phyloP scores from a whole-genome alignment of 441 rosid species.

The Adansonia gregorii region DNA sequence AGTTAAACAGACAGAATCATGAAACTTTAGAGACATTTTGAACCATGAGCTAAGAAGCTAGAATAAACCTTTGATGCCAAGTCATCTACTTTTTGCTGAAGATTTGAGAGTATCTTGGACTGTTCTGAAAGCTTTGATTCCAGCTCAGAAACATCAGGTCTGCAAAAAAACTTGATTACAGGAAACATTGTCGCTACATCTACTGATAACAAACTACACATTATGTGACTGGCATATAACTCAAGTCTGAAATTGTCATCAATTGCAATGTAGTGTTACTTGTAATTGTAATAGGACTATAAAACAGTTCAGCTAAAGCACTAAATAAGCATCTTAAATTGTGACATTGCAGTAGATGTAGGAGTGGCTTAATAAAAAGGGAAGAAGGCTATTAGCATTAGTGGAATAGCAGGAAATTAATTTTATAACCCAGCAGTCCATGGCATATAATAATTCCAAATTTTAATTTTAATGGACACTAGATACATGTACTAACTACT shows the following conservation, averaged over 20 bases:
- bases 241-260: background rate
- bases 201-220: slow-evolving; percentile 25
- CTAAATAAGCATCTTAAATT: too few species aligned
- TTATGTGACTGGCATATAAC: background rate
- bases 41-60: slow-evolving; percentile 33
- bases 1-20: background rate
- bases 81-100: slow-evolving; percentile 93
- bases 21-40: background rate
- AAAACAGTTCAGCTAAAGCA: background rate
- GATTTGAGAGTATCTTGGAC: slow-evolving; percentile 79
- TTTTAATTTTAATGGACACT: slow-evolving; percentile 20
- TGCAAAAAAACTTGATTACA: slow-evolving; percentile 59
- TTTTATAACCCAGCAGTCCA: background rate
- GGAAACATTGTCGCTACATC: slow-evolving; percentile 48
- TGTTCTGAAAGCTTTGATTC: slow-evolving; percentile 89
- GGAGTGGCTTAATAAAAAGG: background rate
- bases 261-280: slow-evolving; percentile 1
- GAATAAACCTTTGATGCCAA: slow-evolving; percentile 97
- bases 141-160: slow-evolving; percentile 95
- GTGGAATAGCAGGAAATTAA: slow-evolving; percentile 8
- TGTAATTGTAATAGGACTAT: background rate
- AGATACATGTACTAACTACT: slow-evolving; percentile 51
- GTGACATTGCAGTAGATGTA: too few species aligned
- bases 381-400: background rate
- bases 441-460: background rate